A percentile compares a stretch with the other conserved stretches of the same genome.
phyloP scores from a whole-genome alignment of 164 flowering plant species.

The Sedum album region DNA sequence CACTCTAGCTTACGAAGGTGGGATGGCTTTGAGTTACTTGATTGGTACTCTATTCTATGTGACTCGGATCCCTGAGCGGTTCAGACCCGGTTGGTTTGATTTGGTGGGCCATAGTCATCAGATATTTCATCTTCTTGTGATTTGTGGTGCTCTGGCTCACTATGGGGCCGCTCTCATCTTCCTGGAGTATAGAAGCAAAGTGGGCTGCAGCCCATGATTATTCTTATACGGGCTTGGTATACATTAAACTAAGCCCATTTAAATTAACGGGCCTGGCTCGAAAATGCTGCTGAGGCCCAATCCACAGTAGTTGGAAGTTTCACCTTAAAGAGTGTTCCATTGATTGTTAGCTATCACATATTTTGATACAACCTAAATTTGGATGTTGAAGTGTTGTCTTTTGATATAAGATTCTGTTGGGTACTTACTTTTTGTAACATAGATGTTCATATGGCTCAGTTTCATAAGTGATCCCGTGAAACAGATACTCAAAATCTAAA shows the following conservation, averaged over 20 bases:
- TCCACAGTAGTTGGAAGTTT: background rate
- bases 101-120: slow-evolving; percentile 3
- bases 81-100: slow-evolving; percentile 2
- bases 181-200: background rate
- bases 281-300: background rate
- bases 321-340: too few species aligned
- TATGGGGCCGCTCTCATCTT: slow-evolving; percentile 6
- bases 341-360: too few species aligned
- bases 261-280: background rate
- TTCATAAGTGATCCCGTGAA: background rate
- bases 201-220: background rate
- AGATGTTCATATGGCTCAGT: background rate
- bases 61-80: background rate
- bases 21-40: background rate
- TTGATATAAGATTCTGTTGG: too few species aligned
- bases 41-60: background rate
- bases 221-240: background rate
- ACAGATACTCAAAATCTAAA: background rate
- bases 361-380: too few species aligned
- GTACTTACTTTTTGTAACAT: too few species aligned
- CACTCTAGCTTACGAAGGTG: background rate
- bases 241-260: background rate
- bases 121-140: background rate
- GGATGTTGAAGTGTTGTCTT: too few species aligned
- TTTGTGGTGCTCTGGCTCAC: background rate